Base-by-base conservation (phyloP, 768 basidiomycete species). In the Imleria badia region DNA sequence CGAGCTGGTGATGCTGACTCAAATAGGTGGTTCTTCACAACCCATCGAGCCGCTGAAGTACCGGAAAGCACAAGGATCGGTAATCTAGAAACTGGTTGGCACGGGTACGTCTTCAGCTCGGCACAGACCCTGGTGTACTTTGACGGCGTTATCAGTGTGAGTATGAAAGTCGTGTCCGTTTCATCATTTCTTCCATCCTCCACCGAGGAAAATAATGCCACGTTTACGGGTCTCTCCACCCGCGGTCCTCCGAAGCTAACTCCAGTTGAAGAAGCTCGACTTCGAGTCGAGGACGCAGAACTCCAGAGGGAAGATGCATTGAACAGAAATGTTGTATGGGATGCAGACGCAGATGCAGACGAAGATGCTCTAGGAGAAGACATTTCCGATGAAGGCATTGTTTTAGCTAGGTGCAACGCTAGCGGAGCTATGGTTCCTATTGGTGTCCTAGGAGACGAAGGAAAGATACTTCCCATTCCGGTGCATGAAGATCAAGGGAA, bases 21-120 rank as follows among this genome's bases (percentile, higher is more conserved):
- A 56, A 85, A 91, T 66, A 87, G 76, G 54, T 91, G 87, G 83
- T 89, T 82, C 64, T 89, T 94, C 65, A 84, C 86, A 63, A 94
- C 91, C 0, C 92, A 91, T 63, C 78, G 79, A 60, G 64, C 80
- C 26, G 77, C 80, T 31, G 91, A 94, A 72, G 73, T 81, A 6
- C 92, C 92, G 2, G 90, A 93, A 60, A 82, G 80, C 55, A 86
- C 81, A 67, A 83, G 75, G 52, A 72, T 91, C 23, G 91, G 91
- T 5, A 77, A 76, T 47, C 65, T 92, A 3, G 73, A 86, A 39
- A 86, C 90, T 2, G 86, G 87, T 12, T 82, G 86, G 73, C 91
- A 93, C 63, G 81, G 80, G 89, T 90, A 64, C 8, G 60, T 48
- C 41, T 47, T 56, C 14, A 35, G 31, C n/a, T 50, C 22, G 17